phyloP scores from a whole-genome alignment of 2,329 filamentous ascomycete genomes.

The Epichloe baconii region DNA sequence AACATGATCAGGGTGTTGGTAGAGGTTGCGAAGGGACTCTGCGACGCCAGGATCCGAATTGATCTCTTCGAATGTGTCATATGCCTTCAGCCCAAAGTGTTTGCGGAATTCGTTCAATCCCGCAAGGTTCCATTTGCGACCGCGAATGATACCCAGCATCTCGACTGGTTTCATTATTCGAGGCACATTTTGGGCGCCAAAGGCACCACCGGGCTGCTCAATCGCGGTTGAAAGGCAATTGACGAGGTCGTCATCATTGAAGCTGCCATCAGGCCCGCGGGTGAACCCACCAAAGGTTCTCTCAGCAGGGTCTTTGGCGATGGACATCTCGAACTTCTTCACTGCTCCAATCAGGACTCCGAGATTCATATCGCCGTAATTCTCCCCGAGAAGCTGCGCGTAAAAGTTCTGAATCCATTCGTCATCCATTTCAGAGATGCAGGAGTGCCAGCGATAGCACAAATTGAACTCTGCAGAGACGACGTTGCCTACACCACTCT shows the following conservation, averaged over 20 bases:
- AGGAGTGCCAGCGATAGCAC: conserved; percentile 78
- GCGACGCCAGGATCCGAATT: conserved; percentile 64
- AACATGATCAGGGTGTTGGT: conserved; percentile 67
- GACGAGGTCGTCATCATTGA: conserved; percentile 65
- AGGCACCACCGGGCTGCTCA: conserved; percentile 64
- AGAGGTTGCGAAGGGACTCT: conserved; percentile 51
- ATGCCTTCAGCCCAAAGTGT: conserved; percentile 64
- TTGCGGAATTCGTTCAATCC: conserved; percentile 76
- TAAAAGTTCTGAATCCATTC: conserved; percentile 67
- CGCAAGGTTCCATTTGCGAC: conserved; percentile 63
- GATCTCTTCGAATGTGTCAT: conserved; percentile 72
- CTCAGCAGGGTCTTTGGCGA: conserved; percentile 53
- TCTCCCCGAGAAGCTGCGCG: conserved; percentile 39
- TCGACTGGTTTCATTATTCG: conserved; percentile 62
- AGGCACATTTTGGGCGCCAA: conserved; percentile 63
- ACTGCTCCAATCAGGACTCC: conserved; percentile 50
- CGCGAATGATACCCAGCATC: conserved; percentile 67
- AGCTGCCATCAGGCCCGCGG: conserved; percentile 53
- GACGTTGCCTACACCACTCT: conserved; percentile 65
- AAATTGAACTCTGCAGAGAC: conserved; percentile 85
- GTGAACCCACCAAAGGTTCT: conserved; percentile 55
- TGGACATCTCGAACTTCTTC: conserved; percentile 44
- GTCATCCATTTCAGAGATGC: conserved; percentile 59
- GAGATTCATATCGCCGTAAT: conserved; percentile 43
- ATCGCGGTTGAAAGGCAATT: conserved; percentile 54